Evolutionary conservation across 345 rosid genomes (phyloP), one percentile per base, ranked within the genome.

Genomic region (Litchi chinensis): DNA sequence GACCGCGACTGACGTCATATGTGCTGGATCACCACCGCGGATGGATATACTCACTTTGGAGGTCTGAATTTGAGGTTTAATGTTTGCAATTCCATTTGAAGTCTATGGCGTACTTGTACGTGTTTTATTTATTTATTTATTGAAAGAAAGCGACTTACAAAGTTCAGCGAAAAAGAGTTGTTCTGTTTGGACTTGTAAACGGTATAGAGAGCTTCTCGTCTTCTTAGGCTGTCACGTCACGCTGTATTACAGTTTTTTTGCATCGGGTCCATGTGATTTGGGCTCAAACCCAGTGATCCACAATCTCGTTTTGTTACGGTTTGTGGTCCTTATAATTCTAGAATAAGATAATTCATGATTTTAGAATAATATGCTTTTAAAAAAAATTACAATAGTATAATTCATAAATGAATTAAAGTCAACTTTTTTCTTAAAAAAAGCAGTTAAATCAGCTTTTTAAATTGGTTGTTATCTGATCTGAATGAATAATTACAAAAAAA

Each of bases 1-100:
- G 65, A 93, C 87, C 5, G 89, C 87, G 21, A 90, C 78, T 0
- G 80, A 65, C 18, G 83, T 79, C 84, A 85, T 84, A 19, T 70
- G 71, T 28, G 77, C 7, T 71, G 81, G 76, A 76, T 83, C 71
- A 77, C 71, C 76, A 10, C 56, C 68, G 39, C 41, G 19, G 79
- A 64, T 48, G 2, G 1, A 26, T 41, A 69, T 26, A 72, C 63
- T 79, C 72, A 76, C 79, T 63, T 70, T 79, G 68, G 46, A 73
- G 59, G 16, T 26, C 64, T 22, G 13, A 75, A 15, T 63, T 22
- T 3, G 16, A 16, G 32, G 24, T 1, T 13, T 6, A 32, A 32
- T 50, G 4, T 54, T 71, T 24, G 21, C 10, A 18, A 21, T 54
- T 19, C 15, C 10, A 13, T 26, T 70, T 18, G 46, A 37, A 37